Conservation (phyloP, 345 rosid species). For the Salix koriyanagi region DNA sequence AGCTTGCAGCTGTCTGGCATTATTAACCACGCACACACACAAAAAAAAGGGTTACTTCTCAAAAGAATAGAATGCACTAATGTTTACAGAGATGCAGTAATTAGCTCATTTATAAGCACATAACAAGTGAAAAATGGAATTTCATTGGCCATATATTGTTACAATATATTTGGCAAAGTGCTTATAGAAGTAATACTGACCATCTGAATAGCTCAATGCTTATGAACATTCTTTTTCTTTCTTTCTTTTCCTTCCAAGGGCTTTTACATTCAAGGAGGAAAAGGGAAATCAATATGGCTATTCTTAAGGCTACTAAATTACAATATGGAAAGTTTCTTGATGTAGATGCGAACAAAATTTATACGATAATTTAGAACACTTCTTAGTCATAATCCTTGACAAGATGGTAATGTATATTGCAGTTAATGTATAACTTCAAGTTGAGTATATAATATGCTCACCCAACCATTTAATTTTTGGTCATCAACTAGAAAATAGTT, state of each 20-base stretch:
- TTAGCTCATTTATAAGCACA: not conserved
- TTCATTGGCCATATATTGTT: constrained; percentile 9
- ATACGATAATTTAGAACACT: not conserved
- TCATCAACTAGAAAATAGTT: not conserved
- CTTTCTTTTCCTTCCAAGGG: not conserved
- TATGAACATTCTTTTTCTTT: not conserved
- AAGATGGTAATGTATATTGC: not conserved
- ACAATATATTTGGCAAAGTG: not conserved
- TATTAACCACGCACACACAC: not conserved
- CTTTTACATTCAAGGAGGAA: not conserved
- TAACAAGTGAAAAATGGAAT: not conserved
- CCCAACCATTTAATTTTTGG: not conserved
- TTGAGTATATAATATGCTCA: not conserved
- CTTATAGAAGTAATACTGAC: not conserved
- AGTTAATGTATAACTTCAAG: not conserved
- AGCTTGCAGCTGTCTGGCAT: constrained; percentile 95
- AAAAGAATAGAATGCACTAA: not conserved
- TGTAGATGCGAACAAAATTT: not conserved
- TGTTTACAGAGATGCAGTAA: not conserved
- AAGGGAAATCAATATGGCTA: not conserved
- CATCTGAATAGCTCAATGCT: not conserved
- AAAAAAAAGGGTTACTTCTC: constrained; percentile 13
- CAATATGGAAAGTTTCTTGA: not conserved
- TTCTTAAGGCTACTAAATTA: constrained; percentile 6
- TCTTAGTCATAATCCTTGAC: not conserved